Evolutionary conservation across 495 filamentous ascomycete species (phyloP), one percentile per base, ranked within the genome.

Genomic region (Aspergillus sparsus): DNA sequence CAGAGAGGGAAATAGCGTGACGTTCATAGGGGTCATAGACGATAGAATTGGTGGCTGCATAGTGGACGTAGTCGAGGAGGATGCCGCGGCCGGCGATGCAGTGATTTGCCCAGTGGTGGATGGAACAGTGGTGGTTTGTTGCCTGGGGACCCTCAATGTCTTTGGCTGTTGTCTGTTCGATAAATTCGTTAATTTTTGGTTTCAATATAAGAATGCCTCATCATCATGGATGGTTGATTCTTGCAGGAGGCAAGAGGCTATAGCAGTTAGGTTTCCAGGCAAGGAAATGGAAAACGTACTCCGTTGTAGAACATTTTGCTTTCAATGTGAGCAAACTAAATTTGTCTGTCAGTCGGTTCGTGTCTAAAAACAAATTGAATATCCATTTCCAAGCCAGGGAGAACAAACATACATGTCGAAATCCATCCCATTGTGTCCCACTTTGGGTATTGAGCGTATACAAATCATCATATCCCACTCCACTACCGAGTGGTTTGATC

Each of bases 351-450:
- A 27, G 21, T 27, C 50, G 18, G 49, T 12, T 3, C 13, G 47
- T 32, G 15, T 27, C 41, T 35, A 54, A 55, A 33, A 7, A 16
- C 18, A 16, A 6, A 27, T 53, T 4, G 16, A 39, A 13, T 5
- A 50, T n/a, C 5, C 7, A 33, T 31, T 18, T 42, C 15, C 44
- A 27, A 35, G n/a, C 9, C 7, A n/a, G 34, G 55, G n/a, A 41
- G 33, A n/a, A 18, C 42, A 46, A 18, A 57, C n/a, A 27, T 71
- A 83, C 80, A 66, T 90, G 87, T 53, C 85, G 71, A 53, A 91
- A 84, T 21, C 86, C 85, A 69, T 92, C 89, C 89, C 89, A 91
- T 70, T 92, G 89, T 3, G 85, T 86, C 16, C 83, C 82, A 63
- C 81, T 82, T 66, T 91, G 88, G 0, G 88, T 91, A 67, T 91